Evolutionary conservation across 805 yeast genomes (phyloP).

Genomic region (Myxozyma monticola): DNA sequence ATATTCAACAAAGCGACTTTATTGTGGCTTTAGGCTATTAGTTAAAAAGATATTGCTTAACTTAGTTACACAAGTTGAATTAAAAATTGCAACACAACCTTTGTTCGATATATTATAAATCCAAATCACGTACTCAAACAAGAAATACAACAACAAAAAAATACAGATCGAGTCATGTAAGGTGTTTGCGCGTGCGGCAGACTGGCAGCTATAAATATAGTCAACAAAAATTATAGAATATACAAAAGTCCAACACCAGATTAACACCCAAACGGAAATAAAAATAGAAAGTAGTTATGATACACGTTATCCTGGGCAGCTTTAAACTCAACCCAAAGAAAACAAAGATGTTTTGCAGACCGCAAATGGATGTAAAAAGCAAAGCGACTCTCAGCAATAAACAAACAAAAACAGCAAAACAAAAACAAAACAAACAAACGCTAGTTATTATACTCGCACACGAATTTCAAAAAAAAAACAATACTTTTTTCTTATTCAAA

Average conservation of each 20-base stretch:
- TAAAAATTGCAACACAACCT: no score
- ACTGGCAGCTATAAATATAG: no score
- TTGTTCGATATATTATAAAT: no score
- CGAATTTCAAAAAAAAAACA: no score
- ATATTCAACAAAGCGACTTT: constrained; percentile 33
- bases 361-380: neutral
- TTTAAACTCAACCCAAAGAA: neutral
- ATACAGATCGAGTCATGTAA: no score
- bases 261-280: constrained; percentile 18
- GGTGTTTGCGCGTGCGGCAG: no score
- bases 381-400: neutral
- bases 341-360: no score
- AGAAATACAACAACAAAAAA: neutral
- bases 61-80: no score
- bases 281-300: constrained; percentile 5
- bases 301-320: no score
- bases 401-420: constrained; percentile 2
- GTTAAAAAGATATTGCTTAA: neutral
- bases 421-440: constrained; percentile 3
- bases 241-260: constrained; percentile 20
- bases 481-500: neutral
- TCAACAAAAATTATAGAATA: no score
- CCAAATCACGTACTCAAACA: neutral
- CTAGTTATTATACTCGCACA: no score
- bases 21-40: no score